phyloP scores from a whole-genome alignment of 257 asterid genomes.

The Paraleonurus japonicus region DNA sequence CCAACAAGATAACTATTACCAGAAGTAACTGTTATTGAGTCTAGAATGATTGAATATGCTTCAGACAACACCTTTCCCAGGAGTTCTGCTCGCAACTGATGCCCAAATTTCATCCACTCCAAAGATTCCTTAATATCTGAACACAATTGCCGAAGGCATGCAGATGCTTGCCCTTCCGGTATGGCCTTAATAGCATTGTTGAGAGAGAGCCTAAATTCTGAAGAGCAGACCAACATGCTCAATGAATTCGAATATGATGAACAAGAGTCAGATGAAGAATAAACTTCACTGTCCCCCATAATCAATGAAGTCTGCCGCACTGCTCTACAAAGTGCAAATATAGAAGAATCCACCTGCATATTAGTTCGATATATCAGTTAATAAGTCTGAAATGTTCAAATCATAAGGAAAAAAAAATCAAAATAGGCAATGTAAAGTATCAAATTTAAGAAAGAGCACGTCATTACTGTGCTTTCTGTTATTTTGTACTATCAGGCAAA shows the following conservation, averaged over 20 bases:
- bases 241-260: conserved; percentile 49
- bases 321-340: conserved; percentile 78
- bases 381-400: conserved; percentile 29
- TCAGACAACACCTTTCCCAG: conserved; percentile 72
- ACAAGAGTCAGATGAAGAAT: conserved; percentile 24
- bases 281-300: conserved; percentile 34
- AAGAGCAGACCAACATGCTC: conserved; percentile 61
- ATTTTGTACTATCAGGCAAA: conserved; percentile 12
- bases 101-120: conserved; percentile 58
- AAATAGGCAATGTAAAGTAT: conserved; percentile 9
- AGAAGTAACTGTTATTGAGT: conserved; percentile 65
- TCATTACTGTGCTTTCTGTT: conserved; percentile 11
- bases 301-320: conserved; percentile 47
- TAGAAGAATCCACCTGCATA: conserved; percentile 65
- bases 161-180: conserved; percentile 96
- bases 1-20: conserved; percentile 77
- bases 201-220: conserved; percentile 65
- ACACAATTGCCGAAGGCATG: conserved; percentile 57
- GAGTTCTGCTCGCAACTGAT: conserved; percentile 58
- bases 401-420: neutral
- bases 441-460: conserved; percentile 17
- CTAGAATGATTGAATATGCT: conserved; percentile 61
- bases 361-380: conserved; percentile 31
- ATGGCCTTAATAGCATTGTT: conserved; percentile 67
- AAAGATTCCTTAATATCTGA: conserved; percentile 66